Conservation (phyloP, 768 basidiomycete species). For the Pleurotus salmoneostramineus region DNA sequence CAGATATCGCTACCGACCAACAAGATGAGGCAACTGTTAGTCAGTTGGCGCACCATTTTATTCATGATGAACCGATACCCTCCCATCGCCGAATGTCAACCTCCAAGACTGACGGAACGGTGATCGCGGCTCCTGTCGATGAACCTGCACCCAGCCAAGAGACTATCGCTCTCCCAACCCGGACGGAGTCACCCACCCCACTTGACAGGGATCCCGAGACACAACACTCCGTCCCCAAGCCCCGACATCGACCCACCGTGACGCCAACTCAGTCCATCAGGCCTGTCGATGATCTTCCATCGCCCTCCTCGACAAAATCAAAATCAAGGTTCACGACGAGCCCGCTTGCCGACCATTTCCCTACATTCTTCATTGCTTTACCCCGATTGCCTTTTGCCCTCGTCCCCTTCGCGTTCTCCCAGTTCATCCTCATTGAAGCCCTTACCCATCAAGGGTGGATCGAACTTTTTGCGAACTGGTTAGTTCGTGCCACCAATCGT, state of each 20-base stretch:
- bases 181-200: background rate
- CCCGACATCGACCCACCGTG: background rate
- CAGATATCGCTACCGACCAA: constrained; percentile 7
- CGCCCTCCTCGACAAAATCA: background rate
- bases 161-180: background rate
- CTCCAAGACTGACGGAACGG: background rate
- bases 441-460: constrained; percentile 87
- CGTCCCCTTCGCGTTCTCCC: constrained; percentile 88
- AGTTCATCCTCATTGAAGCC: constrained; percentile 91
- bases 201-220: background rate
- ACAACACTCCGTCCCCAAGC: background rate
- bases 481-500: constrained; percentile 29
- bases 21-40: constrained; percentile 11
- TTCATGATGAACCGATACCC: background rate
- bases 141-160: background rate
- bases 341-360: constrained; percentile 44
- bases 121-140: background rate
- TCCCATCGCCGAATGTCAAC: background rate
- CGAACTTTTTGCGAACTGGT: constrained; percentile 69
- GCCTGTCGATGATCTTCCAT: background rate
- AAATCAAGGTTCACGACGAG: background rate
- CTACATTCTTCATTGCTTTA: constrained; percentile 64
- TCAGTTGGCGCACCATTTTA: constrained; percentile 14
- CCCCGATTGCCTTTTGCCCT: constrained; percentile 76
- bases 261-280: background rate